Base-by-base conservation (phyloP, 352 stramenopile genomes). In the Halophytophthora batemanensis region DNA sequence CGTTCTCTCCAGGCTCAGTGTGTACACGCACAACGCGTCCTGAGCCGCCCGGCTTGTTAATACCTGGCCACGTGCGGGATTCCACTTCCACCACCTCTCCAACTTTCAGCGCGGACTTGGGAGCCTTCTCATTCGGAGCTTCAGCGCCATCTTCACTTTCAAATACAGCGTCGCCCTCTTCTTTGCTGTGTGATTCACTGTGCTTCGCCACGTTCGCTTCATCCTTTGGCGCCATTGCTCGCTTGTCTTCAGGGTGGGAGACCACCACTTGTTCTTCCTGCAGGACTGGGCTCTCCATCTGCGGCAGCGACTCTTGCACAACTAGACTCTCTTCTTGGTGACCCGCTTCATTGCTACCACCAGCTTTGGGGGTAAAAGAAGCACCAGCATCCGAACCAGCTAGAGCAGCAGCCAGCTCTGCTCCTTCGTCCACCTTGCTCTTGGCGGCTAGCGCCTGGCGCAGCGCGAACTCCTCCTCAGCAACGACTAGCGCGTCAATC, bases 21-120 rank as follows among this genome's bases (percentile, higher is more conserved):
- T 85, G 55, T 1, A 91, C 62, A 1, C 57, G 64, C 3, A 59
- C 64, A 33, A 95, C 64, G 28, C 74, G 77, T 3, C 78, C 85
- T 0, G 82, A 65, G 14, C 85, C 85, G 45, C 85, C 85, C 13
- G 69, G 71, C 44, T 95, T 95, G 53, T 95, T 95, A 53, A 95
- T 95, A 0, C 85, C 82, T 5, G 85, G 85, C 85, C 85, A 93
- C 22, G 85, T 95, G 0, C 85, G 79, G 38, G 75, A 71, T 10
- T 86, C 74, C 41, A 90, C 80, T 25, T 83, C 63, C 28, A 89
- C 72, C 1, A 82, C 17, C 17, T 66, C 71, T 11, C 78, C 74
- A 7, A 77, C 64, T 12, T 72, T 46, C 15, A 86, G 54, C 18
- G 64, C 38, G 19, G 18, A 40, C 23, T 12, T 43, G 22, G 34